Conservation (phyloP, 768 basidiomycete genomes). For the Cytidiella melzeri region DNA sequence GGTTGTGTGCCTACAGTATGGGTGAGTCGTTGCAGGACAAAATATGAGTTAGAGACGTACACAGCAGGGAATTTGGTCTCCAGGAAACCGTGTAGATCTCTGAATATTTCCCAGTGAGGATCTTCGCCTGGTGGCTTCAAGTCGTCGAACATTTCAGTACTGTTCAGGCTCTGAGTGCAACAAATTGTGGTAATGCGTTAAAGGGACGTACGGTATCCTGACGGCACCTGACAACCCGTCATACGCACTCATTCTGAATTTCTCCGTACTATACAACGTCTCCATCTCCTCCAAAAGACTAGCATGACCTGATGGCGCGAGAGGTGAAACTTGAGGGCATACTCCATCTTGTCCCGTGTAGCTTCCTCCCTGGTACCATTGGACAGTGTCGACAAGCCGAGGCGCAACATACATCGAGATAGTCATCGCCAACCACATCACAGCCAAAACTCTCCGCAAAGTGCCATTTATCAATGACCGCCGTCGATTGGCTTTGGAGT, state of each 20-base stretch:
- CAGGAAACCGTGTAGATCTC: conserved; percentile 30
- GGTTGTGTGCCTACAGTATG: conserved; percentile 33
- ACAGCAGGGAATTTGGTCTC: conserved; percentile 32
- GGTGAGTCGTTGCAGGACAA: background rate
- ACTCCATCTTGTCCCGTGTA: background rate
- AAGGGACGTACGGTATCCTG: conserved; percentile 30
- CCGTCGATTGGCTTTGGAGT: background rate
- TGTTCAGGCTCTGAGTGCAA: background rate
- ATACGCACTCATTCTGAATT: conserved; percentile 24
- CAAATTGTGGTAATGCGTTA: background rate
- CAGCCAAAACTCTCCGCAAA: background rate
- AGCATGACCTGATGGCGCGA: conserved; percentile 23
- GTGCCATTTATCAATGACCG: background rate
- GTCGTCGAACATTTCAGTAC: conserved; percentile 27
- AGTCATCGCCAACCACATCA: background rate
- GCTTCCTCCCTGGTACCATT: background rate
- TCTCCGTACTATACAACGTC: conserved; percentile 24
- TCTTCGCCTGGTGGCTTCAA: conserved; percentile 22
- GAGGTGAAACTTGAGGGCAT: conserved; percentile 32
- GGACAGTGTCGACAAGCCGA: background rate
- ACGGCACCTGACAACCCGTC: conserved; percentile 20
- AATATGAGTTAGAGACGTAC: conserved; percentile 18
- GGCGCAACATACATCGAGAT: background rate
- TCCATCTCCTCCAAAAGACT: conserved; percentile 27
- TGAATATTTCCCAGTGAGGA: conserved; percentile 31